phyloP scores from a whole-genome alignment of 2,329 filamentous ascomycete genomes.

The Cryphonectria radicalis region DNA sequence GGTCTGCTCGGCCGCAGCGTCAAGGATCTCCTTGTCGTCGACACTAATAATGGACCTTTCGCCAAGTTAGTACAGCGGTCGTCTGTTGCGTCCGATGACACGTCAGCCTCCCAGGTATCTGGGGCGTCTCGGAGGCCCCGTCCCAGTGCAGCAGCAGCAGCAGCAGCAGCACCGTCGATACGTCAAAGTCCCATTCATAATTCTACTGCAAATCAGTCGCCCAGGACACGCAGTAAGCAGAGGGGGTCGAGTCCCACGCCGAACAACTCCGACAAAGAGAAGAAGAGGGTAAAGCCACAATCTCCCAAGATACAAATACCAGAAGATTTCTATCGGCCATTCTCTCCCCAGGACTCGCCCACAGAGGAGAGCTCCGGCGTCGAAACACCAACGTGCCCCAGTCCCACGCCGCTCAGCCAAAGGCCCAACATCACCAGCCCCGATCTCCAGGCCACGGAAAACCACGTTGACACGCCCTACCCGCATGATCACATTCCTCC shows the following conservation, averaged over 20 bases:
- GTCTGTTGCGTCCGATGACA: conserved; percentile 17
- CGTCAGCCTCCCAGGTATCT: neutral
- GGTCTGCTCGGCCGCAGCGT: conserved; percentile 65
- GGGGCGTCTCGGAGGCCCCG: neutral
- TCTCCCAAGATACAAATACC: conserved; percentile 23
- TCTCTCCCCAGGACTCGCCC: neutral
- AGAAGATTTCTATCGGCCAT: conserved; percentile 7
- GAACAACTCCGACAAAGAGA: neutral
- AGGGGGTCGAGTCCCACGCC: conserved; percentile 13
- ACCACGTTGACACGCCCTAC: conserved; percentile 36
- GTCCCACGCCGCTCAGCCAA: conserved; percentile 36
- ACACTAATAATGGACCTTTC: conserved; percentile 48
- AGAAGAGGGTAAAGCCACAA: neutral
- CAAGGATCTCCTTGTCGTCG: conserved; percentile 62
- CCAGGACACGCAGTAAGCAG: neutral
- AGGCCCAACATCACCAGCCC: no score
- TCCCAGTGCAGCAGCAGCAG: neutral
- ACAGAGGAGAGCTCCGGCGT: conserved; percentile 29
- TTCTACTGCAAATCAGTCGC: neutral
- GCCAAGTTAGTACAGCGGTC: conserved; percentile 43
- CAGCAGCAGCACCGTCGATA: neutral
- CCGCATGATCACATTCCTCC: conserved; percentile 33
- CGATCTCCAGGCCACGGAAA: neutral
- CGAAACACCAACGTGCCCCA: conserved; percentile 41
- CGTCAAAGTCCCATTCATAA: neutral